Evolutionary conservation across 352 stramenopile species (phyloP).

Genomic region (Phytophthora uliginosa): DNA sequence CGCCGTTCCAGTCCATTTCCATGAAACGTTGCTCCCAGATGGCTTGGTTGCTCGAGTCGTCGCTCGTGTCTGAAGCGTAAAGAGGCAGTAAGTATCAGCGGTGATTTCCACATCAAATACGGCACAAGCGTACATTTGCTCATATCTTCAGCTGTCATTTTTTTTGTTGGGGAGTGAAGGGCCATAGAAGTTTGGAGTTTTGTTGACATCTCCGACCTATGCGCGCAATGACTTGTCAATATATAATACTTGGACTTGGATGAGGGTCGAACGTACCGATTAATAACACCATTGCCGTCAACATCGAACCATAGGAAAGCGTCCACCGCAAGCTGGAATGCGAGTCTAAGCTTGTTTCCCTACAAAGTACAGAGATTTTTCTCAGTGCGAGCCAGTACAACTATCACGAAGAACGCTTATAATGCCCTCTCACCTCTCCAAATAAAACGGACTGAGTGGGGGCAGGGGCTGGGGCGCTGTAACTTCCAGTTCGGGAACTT

Average conservation of each 20-base stretch:
- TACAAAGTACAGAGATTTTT: slow-evolving; percentile 18
- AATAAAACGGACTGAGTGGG: slow-evolving; percentile 65
- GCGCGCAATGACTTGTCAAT: background rate
- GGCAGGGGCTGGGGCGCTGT: slow-evolving; percentile 6
- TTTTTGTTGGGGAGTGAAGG: slow-evolving; percentile 85
- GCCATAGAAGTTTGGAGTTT: slow-evolving; percentile 71
- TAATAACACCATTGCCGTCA: slow-evolving; percentile 81
- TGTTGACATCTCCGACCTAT: slow-evolving; percentile 70
- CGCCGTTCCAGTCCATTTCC: slow-evolving; percentile 91
- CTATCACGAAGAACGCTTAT: background rate
- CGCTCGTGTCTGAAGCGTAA: slow-evolving; percentile 28
- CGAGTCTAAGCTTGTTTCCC: slow-evolving; percentile 85
- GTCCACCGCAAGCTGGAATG: slow-evolving; percentile 86
- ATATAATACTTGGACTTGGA: background rate
- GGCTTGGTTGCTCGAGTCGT: slow-evolving; percentile 69
- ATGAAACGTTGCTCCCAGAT: slow-evolving; percentile 88
- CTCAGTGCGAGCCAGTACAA: background rate
- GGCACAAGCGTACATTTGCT: slow-evolving; percentile 24
- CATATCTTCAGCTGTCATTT: slow-evolving; percentile 55
- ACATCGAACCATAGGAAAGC: slow-evolving; percentile 91
- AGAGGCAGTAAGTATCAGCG: background rate
- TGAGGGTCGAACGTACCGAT: slow-evolving; percentile 43
- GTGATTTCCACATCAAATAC: background rate
- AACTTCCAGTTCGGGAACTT: slow-evolving; percentile 31
- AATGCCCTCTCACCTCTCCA: slow-evolving; percentile 52